Percentiles rank a stretch among this genome's conserved stretches.
These are phyloP conservation scores for Nectriaceae sp. DNA, from an alignment of 2,329 filamentous ascomycete species.

Conservation along the genomic window DNA sequence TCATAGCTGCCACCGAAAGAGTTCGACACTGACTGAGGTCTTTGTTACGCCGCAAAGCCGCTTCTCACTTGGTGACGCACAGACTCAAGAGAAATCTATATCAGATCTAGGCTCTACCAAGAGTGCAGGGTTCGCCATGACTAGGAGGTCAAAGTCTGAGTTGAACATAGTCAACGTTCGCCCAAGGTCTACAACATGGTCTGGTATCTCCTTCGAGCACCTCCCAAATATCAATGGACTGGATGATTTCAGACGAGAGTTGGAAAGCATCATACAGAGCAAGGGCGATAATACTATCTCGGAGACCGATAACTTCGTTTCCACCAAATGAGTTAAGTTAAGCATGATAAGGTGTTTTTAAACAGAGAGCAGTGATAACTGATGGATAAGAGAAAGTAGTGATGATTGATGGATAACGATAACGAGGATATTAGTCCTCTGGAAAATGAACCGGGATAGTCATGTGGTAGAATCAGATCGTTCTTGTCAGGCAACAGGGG, in stretches of 20 bases:
- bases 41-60: conserved; percentile 25
- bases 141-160: neutral
- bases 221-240: neutral
- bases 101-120: conserved; percentile 1
- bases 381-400: no score
- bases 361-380: no score
- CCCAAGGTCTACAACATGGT: conserved; percentile 1
- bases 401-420: no score
- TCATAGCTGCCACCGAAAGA: conserved; percentile 11
- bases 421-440: neutral
- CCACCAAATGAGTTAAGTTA: no score
- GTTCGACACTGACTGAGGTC: conserved; percentile 18
- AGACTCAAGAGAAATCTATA: neutral
- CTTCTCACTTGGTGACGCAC: conserved; percentile 8
- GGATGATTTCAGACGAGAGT: neutral
- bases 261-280: neutral
- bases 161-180: neutral
- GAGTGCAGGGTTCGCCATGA: neutral
- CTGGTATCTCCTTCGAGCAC: neutral
- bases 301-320: neutral
- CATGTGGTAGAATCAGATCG: no score
- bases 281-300: neutral
- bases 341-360: no score
- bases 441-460: no score
- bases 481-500: no score